Percentiles rank a stretch among this genome's conserved stretches.
phyloP scores from a whole-genome alignment of 345 rosid species.

The Syzygium aromaticum region DNA sequence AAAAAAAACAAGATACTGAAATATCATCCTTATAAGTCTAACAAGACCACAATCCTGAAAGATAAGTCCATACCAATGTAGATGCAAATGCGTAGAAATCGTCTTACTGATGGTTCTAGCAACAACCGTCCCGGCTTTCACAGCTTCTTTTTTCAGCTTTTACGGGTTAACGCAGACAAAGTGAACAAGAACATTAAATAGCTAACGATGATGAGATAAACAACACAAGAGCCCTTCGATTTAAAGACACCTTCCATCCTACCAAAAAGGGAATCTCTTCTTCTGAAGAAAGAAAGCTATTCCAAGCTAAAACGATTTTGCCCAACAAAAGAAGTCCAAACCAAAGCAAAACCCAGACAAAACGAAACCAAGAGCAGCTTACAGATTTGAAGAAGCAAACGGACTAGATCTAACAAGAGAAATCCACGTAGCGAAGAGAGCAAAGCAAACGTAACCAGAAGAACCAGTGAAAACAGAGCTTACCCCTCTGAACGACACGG shows the following conservation, averaged over 20 bases:
- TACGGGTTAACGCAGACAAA: background rate
- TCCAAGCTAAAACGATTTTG: background rate
- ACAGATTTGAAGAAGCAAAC: background rate
- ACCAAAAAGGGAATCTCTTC: background rate
- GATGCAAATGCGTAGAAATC: background rate
- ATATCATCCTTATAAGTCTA: background rate
- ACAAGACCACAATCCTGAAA: background rate
- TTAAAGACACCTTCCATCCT: background rate
- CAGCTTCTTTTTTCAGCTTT: background rate
- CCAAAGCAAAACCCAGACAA: background rate
- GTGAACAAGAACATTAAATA: background rate
- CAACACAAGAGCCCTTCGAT: background rate
- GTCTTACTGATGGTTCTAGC: background rate
- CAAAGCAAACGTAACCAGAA: background rate
- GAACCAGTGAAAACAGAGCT: background rate
- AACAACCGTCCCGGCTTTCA: background rate
- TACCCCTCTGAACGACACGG: constrained; percentile 42
- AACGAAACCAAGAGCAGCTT: background rate
- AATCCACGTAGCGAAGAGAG: background rate
- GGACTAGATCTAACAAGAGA: background rate
- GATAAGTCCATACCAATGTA: background rate
- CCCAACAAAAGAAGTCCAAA: background rate
- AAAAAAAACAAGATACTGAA: background rate
- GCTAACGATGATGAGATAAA: background rate
- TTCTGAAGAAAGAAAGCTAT: background rate